Percentiles rank a stretch among this genome's conserved stretches.
Conservation (phyloP, 371 early-diverging fungal species). For the Mortierella sp. region DNA sequence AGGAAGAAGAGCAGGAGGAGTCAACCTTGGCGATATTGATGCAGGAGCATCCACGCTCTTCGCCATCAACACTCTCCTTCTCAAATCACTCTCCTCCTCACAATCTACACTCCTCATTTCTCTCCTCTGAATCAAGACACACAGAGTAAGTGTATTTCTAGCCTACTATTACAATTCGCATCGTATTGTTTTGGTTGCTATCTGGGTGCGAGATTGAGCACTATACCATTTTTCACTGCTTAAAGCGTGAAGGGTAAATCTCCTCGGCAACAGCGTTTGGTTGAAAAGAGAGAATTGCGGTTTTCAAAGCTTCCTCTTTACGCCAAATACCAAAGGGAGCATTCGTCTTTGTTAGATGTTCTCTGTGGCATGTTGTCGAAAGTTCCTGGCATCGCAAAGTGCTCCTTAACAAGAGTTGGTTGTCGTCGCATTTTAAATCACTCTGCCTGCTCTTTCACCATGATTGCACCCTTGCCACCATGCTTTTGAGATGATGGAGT, state of each 20-base stretch:
- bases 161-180: too few relatives aligned
- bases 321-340: background rate
- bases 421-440: conserved; percentile 7
- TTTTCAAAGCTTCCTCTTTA: background rate
- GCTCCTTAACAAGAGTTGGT: conserved; percentile 2
- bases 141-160: too few relatives aligned
- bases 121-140: too few relatives aligned
- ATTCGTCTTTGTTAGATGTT: conserved; percentile 7
- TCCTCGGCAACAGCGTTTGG: conserved; percentile 14
- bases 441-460: conserved; percentile 5
- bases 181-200: conserved; percentile 9
- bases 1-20: too few relatives aligned
- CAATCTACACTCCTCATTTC: too few relatives aligned
- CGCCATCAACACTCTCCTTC: too few relatives aligned
- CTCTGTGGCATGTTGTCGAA: conserved; percentile 1
- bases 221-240: conserved; percentile 13
- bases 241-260: conserved; percentile 5
- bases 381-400: conserved; percentile 3
- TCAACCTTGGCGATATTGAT: too few relatives aligned
- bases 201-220: conserved; percentile 12
- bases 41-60: too few relatives aligned
- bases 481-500: conserved; percentile 6
- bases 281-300: background rate
- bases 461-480: background rate
- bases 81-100: too few relatives aligned